phyloP scores from a whole-genome alignment of 495 filamentous ascomycete species.

The Acidiella bohemica region DNA sequence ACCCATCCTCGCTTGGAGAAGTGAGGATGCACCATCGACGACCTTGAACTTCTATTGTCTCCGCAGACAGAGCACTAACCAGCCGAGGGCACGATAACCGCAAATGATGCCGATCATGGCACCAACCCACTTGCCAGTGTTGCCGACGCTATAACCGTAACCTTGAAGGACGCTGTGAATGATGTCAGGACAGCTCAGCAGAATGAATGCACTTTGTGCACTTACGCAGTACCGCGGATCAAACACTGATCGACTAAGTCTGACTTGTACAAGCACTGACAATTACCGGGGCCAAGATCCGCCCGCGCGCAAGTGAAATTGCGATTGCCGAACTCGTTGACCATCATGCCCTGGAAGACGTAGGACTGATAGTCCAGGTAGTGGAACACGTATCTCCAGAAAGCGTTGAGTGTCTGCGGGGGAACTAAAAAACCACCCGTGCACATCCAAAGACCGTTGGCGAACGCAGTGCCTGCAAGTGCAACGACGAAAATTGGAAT shows the following conservation, averaged over 20 bases:
- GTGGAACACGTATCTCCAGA: conserved; percentile 73
- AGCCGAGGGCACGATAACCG: conserved; percentile 54
- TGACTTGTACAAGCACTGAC: conserved; percentile 57
- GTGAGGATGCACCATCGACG: no score
- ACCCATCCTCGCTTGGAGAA: no score
- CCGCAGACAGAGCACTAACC: conserved; percentile 28
- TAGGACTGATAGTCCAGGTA: conserved; percentile 74
- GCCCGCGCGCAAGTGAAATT: conserved; percentile 41
- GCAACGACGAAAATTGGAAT: conserved; percentile 67
- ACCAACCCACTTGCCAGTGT: conserved; percentile 56
- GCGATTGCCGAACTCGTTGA: conserved; percentile 60
- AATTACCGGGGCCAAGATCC: conserved; percentile 26
- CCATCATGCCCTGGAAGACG: conserved; percentile 85
- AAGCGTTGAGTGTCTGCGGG: conserved; percentile 55
- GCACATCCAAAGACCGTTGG: conserved; percentile 79
- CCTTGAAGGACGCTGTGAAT: conserved; percentile 48
- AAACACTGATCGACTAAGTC: conserved; percentile 47
- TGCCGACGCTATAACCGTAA: conserved; percentile 52
- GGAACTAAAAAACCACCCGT: conserved; percentile 66
- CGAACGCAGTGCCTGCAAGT: conserved; percentile 63
- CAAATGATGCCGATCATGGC: conserved; percentile 61
- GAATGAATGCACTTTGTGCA: no score
- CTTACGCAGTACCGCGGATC: conserved; percentile 55
- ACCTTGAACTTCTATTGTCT: conserved; percentile 7
- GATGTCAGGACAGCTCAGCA: no score